These are phyloP conservation scores for Monosporozyma aquatica DNA, from an alignment of 805 yeast species.

Conservation along the genomic window DNA sequence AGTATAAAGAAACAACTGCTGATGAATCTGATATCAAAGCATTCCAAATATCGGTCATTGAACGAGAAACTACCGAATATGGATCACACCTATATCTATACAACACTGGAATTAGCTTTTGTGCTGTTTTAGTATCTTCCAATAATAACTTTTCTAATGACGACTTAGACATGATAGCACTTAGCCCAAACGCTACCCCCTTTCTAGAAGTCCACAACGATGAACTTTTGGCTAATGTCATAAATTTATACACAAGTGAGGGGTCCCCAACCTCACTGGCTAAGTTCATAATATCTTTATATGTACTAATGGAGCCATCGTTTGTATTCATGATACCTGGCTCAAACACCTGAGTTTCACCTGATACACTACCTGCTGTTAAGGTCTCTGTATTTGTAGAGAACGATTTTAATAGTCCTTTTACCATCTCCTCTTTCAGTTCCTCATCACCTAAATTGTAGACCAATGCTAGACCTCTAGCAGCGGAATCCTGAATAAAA, in stretches of 20 bases:
- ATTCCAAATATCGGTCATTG: slow-evolving; percentile 88
- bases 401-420: slow-evolving; percentile 64
- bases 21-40: slow-evolving; percentile 52
- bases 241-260: slow-evolving; percentile 82
- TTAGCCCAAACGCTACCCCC: slow-evolving; percentile 90
- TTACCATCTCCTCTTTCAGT: slow-evolving; percentile 63
- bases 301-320: slow-evolving; percentile 82
- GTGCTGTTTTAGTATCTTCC: slow-evolving; percentile 45
- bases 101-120: slow-evolving; percentile 66
- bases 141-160: slow-evolving; percentile 55
- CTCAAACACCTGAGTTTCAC: slow-evolving; percentile 78
- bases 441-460: slow-evolving; percentile 68
- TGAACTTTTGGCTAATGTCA: slow-evolving; percentile 83
- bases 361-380: slow-evolving; percentile 59
- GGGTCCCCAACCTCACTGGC: slow-evolving; percentile 97
- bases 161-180: slow-evolving; percentile 72
- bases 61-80: slow-evolving; percentile 55
- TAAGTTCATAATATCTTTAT: slow-evolving; percentile 75
- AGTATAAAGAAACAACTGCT: slow-evolving; percentile 43
- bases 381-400: slow-evolving; percentile 42
- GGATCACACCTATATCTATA: slow-evolving; percentile 86
- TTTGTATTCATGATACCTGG: slow-evolving; percentile 71
- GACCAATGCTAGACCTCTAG: slow-evolving; percentile 74
- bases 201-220: slow-evolving; percentile 87
- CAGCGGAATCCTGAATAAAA: slow-evolving; percentile 83